Evolutionary conservation across 345 rosid species (phyloP), one percentile per base, ranked within the genome.

Genomic region (Lepidium aucheri): DNA sequence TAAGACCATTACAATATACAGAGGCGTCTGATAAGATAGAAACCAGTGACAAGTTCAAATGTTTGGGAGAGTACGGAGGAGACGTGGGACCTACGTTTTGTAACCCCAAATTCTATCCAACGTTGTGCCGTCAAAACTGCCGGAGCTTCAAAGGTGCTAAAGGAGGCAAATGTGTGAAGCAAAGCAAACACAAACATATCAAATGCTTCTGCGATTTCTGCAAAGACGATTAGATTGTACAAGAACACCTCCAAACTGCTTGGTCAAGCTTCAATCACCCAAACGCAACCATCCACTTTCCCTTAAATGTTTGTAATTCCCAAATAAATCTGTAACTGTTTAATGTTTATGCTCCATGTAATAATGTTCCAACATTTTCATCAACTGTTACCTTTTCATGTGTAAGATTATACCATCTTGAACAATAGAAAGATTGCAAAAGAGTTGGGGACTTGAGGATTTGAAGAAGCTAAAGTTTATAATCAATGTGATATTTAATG

Each of bases 81-180:
- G 64, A 71, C 36, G 75, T 70, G 7, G 75, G 69, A 18, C 75
- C 74, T 0, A 63, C 69, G 50, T 70, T 70, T 6, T 70, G 75
- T 71, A 63, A 71, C 58, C 69, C 64, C 14, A 70, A 63, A 11
- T 35, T 70, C 57, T 63, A 36, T 24, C 75, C 75, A 1, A 46
- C 69, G 5, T 20, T 71, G 58, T 71, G 69, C 16, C 58, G 69
- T 17, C 64, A 63, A 63, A 71, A 71, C 69, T 71, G 69, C 58
- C 41, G 75, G 18, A 18, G 7, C 35, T 63, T 63, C 51, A 54
- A 63, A 62, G 69, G 69, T 14, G 75, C 58, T 0, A 63, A 53
- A 46, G 75, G 75, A 17, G 69, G 75, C 14, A 71, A 9, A 30
- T 71, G 75, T 30, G 69, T 54, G 43, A 63, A 70, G 69, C 58